Evolutionary conservation across 1,284 basidiomycete species (phyloP).

Genomic region (Malassezia equina): DNA sequence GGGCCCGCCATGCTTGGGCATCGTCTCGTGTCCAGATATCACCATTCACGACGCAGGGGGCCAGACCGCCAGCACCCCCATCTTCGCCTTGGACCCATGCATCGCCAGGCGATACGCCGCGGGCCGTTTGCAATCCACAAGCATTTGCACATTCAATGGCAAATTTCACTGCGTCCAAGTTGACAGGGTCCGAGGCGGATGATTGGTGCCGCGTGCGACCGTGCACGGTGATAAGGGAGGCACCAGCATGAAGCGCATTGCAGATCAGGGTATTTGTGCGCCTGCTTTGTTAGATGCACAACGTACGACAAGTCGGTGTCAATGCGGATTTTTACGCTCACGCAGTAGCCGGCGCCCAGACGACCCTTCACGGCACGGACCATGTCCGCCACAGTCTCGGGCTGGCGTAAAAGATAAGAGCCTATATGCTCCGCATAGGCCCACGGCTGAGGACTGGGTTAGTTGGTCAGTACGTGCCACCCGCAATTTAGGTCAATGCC

Average conservation of each 20-base stretch:
- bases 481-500: constrained; percentile 57
- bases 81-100: constrained; percentile 22
- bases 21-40: constrained; percentile 54
- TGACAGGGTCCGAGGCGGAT: constrained; percentile 53
- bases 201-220: constrained; percentile 56
- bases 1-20: constrained; percentile 50
- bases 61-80: constrained; percentile 48
- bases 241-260: constrained; percentile 51
- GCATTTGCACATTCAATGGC: constrained; percentile 52
- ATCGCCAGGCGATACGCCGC: constrained; percentile 23
- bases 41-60: constrained; percentile 56
- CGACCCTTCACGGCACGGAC: constrained; percentile 53
- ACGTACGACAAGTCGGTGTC: constrained; percentile 52
- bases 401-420: constrained; percentile 55
- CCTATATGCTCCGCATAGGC: constrained; percentile 54
- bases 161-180: constrained; percentile 53
- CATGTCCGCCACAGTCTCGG: constrained; percentile 55
- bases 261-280: constrained; percentile 53
- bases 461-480: constrained; percentile 14
- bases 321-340: constrained; percentile 57
- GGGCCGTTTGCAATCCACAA: constrained; percentile 25
- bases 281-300: constrained; percentile 24
- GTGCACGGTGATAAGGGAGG: constrained; percentile 54
- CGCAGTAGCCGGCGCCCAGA: constrained; percentile 54
- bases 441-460: constrained; percentile 33